Evolutionary conservation across 2,329 filamentous ascomycete species (phyloP).

Genomic region (Aspergillus tamarii): DNA sequence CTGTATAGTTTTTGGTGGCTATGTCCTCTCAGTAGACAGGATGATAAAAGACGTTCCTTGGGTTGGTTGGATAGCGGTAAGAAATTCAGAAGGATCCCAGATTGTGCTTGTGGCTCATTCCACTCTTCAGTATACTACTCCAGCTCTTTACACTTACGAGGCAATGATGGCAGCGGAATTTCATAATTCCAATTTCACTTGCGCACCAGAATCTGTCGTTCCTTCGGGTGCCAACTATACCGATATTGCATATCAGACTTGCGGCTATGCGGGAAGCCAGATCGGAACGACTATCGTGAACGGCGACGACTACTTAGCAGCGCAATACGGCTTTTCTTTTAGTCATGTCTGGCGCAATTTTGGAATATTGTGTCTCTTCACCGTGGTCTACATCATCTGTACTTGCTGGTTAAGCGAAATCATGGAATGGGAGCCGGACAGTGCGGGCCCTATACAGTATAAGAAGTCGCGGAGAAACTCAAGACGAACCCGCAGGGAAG

Average conservation of each 20-base stretch:
- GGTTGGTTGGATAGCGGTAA: conserved; percentile 60
- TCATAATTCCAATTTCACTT: conserved; percentile 56
- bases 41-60: conserved; percentile 60
- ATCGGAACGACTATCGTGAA: conserved; percentile 54
- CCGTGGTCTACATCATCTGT: conserved; percentile 68
- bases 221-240: conserved; percentile 57
- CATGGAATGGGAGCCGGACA: conserved; percentile 61
- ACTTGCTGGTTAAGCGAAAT: conserved; percentile 70
- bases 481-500: conserved; percentile 12
- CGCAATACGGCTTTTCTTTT: conserved; percentile 54
- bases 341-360: conserved; percentile 71
- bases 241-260: conserved; percentile 59
- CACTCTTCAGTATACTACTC: conserved; percentile 45
- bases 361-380: conserved; percentile 73
- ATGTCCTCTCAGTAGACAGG: conserved; percentile 63
- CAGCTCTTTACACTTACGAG: conserved; percentile 63
- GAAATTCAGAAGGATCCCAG: conserved; percentile 5
- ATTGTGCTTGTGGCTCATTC: conserved; percentile 23
- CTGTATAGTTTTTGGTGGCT: conserved; percentile 64
- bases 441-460: conserved; percentile 67
- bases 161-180: conserved; percentile 67
- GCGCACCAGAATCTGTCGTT: conserved; percentile 58
- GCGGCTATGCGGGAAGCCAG: conserved; percentile 57
- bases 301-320: conserved; percentile 57
- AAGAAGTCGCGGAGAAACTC: conserved; percentile 57